A percentile compares a stretch with the other conserved stretches of the same genome.
These are phyloP conservation scores for Xylariaceae sp. DNA, from an alignment of 2,329 filamentous ascomycete genomes.

Conservation along the genomic window DNA sequence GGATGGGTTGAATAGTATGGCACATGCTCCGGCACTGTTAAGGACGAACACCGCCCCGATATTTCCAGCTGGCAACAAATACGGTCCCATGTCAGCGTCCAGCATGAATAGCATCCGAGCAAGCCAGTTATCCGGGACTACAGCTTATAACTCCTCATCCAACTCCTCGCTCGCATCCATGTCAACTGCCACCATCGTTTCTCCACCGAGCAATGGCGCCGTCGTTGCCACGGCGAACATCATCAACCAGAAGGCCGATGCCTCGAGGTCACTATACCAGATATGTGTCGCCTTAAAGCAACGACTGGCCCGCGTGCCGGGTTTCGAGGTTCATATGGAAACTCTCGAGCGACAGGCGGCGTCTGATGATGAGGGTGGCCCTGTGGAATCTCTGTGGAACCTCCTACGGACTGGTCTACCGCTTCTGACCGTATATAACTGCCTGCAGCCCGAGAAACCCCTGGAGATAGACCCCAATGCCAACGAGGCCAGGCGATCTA, in stretches of 20 bases:
- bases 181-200: slow-evolving; percentile 45
- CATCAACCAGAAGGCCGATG: slow-evolving; percentile 95
- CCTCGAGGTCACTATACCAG: slow-evolving; percentile 89
- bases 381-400: slow-evolving; percentile 89
- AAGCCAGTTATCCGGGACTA: slow-evolving; percentile 66
- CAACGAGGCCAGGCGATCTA: slow-evolving; percentile 74
- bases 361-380: slow-evolving; percentile 66
- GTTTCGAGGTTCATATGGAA: slow-evolving; percentile 74
- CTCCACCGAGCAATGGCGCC: slow-evolving; percentile 54
- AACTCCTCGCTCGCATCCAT: slow-evolving; percentile 56
- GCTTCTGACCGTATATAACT: slow-evolving; percentile 87
- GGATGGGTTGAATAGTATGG: slow-evolving; percentile 50
- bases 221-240: slow-evolving; percentile 86
- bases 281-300: slow-evolving; percentile 86
- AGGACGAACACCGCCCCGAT: slow-evolving; percentile 62
- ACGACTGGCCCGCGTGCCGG: slow-evolving; percentile 80
- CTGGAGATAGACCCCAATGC: slow-evolving; percentile 68
- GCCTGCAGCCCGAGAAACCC: slow-evolving; percentile 69
- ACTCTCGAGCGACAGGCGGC: slow-evolving; percentile 71
- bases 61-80: slow-evolving; percentile 53
- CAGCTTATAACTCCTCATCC: slow-evolving; percentile 52
- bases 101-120: slow-evolving; percentile 58
- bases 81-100: slow-evolving; percentile 48
- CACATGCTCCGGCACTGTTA: slow-evolving; percentile 59
- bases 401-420: slow-evolving; percentile 83